Evolutionary conservation across 345 rosid species (phyloP).

Genomic region (Populus euphratica): DNA sequence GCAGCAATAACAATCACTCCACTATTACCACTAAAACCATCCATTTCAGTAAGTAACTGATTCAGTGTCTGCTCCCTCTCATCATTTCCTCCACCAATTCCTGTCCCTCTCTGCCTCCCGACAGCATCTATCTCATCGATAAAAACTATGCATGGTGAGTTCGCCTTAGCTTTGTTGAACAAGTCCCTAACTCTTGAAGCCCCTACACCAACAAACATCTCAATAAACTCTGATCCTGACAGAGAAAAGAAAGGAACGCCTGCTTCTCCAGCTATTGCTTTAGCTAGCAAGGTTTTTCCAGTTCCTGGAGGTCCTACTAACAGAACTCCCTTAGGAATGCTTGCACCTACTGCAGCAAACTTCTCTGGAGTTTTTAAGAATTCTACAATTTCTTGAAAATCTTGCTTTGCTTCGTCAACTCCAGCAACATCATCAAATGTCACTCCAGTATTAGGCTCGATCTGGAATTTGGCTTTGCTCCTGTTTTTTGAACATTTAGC

Average conservation of each 20-base stretch:
- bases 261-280: conserved; percentile 83
- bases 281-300: conserved; percentile 67
- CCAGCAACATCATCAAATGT: conserved; percentile 83
- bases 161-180: conserved; percentile 71
- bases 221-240: conserved; percentile 72
- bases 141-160: conserved; percentile 66
- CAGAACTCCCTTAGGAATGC: conserved; percentile 65
- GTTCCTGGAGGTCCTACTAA: conserved; percentile 71
- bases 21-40: conserved; percentile 57
- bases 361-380: conserved; percentile 64
- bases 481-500: conserved; percentile 25
- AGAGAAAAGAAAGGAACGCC: conserved; percentile 72
- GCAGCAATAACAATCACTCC: conserved; percentile 79
- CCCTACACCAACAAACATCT: conserved; percentile 80
- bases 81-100: conserved; percentile 46
- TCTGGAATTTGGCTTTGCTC: conserved; percentile 77
- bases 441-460: conserved; percentile 74
- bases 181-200: conserved; percentile 75
- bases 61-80: conserved; percentile 62
- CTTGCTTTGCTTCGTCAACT: conserved; percentile 85
- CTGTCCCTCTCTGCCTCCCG: conserved; percentile 76
- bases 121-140: conserved; percentile 86
- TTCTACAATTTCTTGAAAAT: conserved; percentile 68
- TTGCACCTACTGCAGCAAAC: conserved; percentile 63
- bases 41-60: conserved; percentile 75